A percentile compares a stretch with the other conserved stretches of the same genome.
phyloP scores from a whole-genome alignment of 208 protist species.

The Leishmania turanica region DNA sequence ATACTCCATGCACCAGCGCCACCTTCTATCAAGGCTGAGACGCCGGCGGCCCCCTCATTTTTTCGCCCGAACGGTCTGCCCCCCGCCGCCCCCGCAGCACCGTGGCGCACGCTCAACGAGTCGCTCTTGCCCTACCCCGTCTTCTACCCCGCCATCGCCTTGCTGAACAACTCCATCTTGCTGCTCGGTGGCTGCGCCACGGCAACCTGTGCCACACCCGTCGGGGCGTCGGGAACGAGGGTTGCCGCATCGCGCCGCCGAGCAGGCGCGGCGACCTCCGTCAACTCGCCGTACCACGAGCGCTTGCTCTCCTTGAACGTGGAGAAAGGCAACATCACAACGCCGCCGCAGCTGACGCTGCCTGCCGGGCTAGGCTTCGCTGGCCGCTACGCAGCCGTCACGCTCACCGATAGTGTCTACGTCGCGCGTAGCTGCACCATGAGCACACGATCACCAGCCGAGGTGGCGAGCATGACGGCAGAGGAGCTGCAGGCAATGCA shows the following conservation, averaged over 20 bases:
- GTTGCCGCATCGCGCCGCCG: neutral
- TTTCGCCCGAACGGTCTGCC: neutral
- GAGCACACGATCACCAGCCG: constrained; percentile 18
- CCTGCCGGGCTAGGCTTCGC: constrained; percentile 25
- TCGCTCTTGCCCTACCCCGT: constrained; percentile 34
- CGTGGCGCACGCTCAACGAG: constrained; percentile 27
- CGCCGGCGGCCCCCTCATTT: neutral
- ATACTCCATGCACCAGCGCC: neutral
- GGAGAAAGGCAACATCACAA: constrained; percentile 4
- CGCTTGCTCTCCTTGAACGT: constrained; percentile 23
- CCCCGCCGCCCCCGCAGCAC: constrained; percentile 14
- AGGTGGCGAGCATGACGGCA: constrained; percentile 8
- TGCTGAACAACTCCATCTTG: constrained; percentile 28
- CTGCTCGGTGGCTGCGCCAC: constrained; percentile 29
- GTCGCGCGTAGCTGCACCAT: constrained; percentile 37
- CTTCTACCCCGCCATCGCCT: constrained; percentile 30
- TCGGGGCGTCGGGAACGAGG: neutral
- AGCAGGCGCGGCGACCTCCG: neutral
- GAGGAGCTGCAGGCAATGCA: constrained; percentile 8
- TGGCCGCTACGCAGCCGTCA: constrained; percentile 33
- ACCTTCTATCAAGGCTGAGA: neutral
- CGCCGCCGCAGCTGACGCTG: constrained; percentile 16
- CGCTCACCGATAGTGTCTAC: constrained; percentile 36
- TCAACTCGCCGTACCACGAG: constrained; percentile 27
- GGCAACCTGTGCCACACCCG: constrained; percentile 13